A percentile compares a stretch with the other conserved stretches of the same genome.
phyloP scores from a whole-genome alignment of 352 stramenopile species.

The Albugo candida region DNA sequence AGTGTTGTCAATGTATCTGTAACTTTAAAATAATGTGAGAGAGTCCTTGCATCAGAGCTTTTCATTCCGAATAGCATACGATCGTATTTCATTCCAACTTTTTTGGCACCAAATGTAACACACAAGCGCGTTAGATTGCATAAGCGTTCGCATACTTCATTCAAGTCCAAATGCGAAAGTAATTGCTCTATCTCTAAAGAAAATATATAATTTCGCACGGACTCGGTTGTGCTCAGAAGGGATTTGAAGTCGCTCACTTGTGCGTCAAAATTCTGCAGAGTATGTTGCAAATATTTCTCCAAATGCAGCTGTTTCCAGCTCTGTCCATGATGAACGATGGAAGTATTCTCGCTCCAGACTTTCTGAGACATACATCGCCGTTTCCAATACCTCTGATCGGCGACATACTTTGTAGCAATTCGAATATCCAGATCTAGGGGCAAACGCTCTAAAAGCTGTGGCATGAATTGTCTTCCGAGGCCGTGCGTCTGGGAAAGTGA shows the following conservation, averaged over 20 bases:
- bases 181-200: constrained; percentile 77
- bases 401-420: constrained; percentile 64
- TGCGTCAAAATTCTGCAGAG: constrained; percentile 60
- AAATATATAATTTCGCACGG: constrained; percentile 79
- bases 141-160: constrained; percentile 63
- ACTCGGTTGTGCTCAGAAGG: constrained; percentile 50
- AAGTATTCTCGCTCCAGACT: constrained; percentile 74
- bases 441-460: constrained; percentile 60
- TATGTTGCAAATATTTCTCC: constrained; percentile 49
- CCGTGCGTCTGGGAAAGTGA: constrained; percentile 42
- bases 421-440: constrained; percentile 66
- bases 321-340: constrained; percentile 79
- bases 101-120: constrained; percentile 75
- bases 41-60: constrained; percentile 80
- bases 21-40: constrained; percentile 75
- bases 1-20: constrained; percentile 79
- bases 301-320: constrained; percentile 90
- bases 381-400: constrained; percentile 91
- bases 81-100: constrained; percentile 90
- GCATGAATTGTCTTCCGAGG: constrained; percentile 63
- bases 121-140: constrained; percentile 78
- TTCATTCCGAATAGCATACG: constrained; percentile 91
- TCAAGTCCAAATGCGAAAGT: constrained; percentile 77
- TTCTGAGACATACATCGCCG: constrained; percentile 57
- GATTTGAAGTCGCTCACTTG: constrained; percentile 24